A percentile compares a stretch with the other conserved stretches of the same genome.
These are phyloP conservation scores for Umbellularia californica DNA, from an alignment of 164 flowering plant species.

Conservation along the genomic window DNA sequence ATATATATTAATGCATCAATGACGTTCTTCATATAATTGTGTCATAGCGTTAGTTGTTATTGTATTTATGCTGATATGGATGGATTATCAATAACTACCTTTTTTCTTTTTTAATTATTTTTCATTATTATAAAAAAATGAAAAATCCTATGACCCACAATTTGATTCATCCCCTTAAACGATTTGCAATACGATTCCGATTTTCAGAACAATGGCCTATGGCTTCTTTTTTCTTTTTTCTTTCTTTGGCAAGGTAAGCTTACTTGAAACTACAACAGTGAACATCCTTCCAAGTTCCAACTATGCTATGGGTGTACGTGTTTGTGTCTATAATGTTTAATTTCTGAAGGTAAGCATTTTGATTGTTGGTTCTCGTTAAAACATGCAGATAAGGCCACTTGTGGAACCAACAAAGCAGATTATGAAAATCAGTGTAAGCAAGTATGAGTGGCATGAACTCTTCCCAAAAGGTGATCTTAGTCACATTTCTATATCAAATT, in stretches of 20 bases:
- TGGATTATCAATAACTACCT: too few species aligned
- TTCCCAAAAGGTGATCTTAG: conserved; percentile 69
- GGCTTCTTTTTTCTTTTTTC: too few species aligned
- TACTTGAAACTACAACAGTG: background rate
- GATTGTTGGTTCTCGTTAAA: conserved; percentile 3
- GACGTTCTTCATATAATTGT: too few species aligned
- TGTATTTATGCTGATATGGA: too few species aligned
- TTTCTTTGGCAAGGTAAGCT: background rate
- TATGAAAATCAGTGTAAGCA: conserved; percentile 55
- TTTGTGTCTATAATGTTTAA: background rate
- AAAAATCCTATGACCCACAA: too few species aligned
- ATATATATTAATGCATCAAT: too few species aligned
- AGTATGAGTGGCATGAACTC: conserved; percentile 85
- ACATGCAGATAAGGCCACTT: conserved; percentile 80
- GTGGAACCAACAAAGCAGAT: conserved; percentile 79
- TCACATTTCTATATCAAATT: background rate
- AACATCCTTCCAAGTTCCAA: background rate
- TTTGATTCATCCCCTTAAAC: too few species aligned
- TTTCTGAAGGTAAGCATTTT: background rate
- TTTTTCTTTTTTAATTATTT: too few species aligned
- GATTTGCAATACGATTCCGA: too few species aligned
- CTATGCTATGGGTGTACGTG: background rate
- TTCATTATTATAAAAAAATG: too few species aligned
- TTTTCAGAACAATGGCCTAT: too few species aligned
- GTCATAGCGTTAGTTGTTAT: too few species aligned